phyloP scores from a whole-genome alignment of 139 green algal species.

The Micractinium sp. region DNA sequence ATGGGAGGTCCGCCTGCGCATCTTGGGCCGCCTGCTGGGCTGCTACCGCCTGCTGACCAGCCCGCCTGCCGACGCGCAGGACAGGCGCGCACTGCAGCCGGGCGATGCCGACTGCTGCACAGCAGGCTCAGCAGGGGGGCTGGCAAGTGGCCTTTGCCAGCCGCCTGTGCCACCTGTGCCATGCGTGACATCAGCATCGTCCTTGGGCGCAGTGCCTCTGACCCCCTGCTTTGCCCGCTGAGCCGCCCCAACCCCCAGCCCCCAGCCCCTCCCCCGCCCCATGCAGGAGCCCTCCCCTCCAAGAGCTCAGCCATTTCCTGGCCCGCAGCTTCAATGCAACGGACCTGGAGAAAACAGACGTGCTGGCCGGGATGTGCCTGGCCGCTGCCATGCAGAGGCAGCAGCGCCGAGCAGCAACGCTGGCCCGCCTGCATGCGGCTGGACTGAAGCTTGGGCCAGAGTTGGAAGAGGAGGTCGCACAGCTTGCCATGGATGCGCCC shows the following conservation, averaged over 20 bases:
- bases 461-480: not conserved
- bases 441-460: not conserved
- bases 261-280: no score
- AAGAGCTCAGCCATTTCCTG: slow-evolving; percentile 2
- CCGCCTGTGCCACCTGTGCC: not conserved
- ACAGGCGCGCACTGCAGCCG: not conserved
- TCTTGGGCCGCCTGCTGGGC: not conserved
- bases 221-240: not conserved
- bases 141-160: no score
- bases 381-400: not conserved
- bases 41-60: slow-evolving; percentile 9
- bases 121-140: no score
- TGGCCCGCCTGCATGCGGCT: not conserved
- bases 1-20: slow-evolving; percentile 3
- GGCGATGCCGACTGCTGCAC: not conserved
- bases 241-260: no score
- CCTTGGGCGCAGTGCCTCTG: not conserved
- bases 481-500: no score
- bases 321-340: not conserved
- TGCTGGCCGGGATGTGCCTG: not conserved
- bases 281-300: not conserved
- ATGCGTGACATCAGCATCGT: not conserved
- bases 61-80: not conserved
- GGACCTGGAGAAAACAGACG: slow-evolving; percentile 18
- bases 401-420: not conserved